Evolutionary conservation across 2,329 filamentous ascomycete species (phyloP).

Genomic region (Cordyceps cateniannulata): DNA sequence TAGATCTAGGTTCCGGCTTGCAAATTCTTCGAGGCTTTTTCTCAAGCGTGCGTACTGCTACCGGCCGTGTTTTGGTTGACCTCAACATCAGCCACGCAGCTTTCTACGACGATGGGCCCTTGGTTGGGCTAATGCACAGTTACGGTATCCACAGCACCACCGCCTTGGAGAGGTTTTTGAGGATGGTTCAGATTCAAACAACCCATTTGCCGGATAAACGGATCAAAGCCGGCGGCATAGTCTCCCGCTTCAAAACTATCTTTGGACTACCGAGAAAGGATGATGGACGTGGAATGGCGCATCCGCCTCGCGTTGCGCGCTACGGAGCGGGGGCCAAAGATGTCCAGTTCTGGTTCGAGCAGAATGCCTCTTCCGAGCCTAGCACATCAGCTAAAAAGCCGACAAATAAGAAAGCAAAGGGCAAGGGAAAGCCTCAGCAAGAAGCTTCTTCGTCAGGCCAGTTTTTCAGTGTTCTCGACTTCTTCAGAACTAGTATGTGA

Average conservation of each 20-base stretch:
- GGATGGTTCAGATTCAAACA: slow-evolving; percentile 29
- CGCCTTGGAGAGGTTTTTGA: slow-evolving; percentile 30
- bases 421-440: slow-evolving; percentile 11
- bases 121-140: slow-evolving; percentile 18
- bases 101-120: slow-evolving; percentile 24
- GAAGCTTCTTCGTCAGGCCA: slow-evolving; percentile 22
- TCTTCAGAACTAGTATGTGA: slow-evolving; percentile 32
- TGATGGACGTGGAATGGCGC: too few relatives aligned
- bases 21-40: too few relatives aligned
- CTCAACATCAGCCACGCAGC: slow-evolving; percentile 29
- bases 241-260: slow-evolving; percentile 33
- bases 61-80: slow-evolving; percentile 29
- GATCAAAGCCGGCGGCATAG: slow-evolving; percentile 24
- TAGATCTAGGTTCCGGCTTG: too few relatives aligned
- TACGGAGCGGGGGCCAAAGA: too few relatives aligned
- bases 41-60: slow-evolving; percentile 26
- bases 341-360: too few relatives aligned
- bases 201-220: slow-evolving; percentile 31
- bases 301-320: too few relatives aligned
- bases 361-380: too few relatives aligned
- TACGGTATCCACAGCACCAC: slow-evolving; percentile 6
- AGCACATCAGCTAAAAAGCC: too few relatives aligned
- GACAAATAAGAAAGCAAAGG: slow-evolving; percentile 21
- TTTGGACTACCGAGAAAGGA: slow-evolving; percentile 27
- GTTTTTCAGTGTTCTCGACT: slow-evolving; percentile 46